These are phyloP conservation scores for Leishmania arabica DNA, from an alignment of 208 protist species.

Conservation along the genomic window DNA sequence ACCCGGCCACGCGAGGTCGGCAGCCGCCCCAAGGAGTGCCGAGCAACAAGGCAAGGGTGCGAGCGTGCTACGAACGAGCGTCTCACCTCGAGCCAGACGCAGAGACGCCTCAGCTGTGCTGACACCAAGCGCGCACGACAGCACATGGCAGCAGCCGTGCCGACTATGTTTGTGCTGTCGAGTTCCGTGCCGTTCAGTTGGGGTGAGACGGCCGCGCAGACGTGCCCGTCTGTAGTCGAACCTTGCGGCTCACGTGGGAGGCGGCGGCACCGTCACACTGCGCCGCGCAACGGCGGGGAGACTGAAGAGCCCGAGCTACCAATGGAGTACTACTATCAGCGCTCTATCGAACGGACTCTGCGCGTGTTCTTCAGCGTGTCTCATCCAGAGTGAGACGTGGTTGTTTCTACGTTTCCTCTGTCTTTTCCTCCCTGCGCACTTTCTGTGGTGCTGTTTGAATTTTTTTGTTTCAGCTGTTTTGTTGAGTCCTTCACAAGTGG, in stretches of 20 bases:
- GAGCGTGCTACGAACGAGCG: neutral
- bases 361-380: conserved; percentile 35
- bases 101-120: conserved; percentile 2
- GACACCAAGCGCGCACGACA: neutral
- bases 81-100: neutral
- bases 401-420: neutral
- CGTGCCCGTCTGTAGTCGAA: neutral
- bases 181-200: conserved; percentile 9
- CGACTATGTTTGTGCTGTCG: conserved; percentile 14
- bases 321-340: conserved; percentile 31
- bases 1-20: neutral
- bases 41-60: neutral
- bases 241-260: neutral
- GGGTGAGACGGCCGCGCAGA: conserved; percentile 3
- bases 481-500: neutral
- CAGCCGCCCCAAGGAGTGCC: neutral
- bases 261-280: neutral
- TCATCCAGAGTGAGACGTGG: neutral
- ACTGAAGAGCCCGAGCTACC: conserved; percentile 17
- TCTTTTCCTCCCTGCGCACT: neutral
- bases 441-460: neutral
- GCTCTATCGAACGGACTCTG: conserved; percentile 38
- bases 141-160: neutral
- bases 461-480: neutral
- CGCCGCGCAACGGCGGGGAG: neutral